Evolutionary conservation across 306 rosid species (phyloP), one percentile per base, ranked within the genome.

Genomic region (Styphnolobium japonicum): DNA sequence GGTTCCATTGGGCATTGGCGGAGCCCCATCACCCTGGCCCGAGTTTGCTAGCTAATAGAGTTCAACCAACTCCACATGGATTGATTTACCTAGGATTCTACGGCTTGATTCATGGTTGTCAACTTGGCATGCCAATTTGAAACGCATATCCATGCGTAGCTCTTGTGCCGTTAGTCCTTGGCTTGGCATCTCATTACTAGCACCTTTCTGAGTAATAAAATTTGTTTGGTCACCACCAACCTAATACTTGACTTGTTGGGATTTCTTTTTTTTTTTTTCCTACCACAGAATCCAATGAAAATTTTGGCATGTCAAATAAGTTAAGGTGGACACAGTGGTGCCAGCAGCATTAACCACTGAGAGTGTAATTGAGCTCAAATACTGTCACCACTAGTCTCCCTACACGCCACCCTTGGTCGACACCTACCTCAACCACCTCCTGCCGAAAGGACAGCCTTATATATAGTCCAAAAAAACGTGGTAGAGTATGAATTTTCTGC

Each of bases 81-180:
- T 39, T 69, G 40, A 22, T 42, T 62, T 29, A 55, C 86, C 65
- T 87, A 49, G 81, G 88, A 76, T 84, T 87, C 84, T 63, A 25
- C 56, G 16, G 2, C 77, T 58, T 33, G n/a, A 8, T 33, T 55
- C 11, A 34, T 8, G 43, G 6, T 29, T 68, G 34, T 42, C 21
- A 37, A 25, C 16, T 37, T 77, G 71, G 76, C 39, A 42, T 73
- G 14, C 43, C 64, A 57, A 2, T 67, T 62, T 83, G 67, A 68
- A 78, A 42, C 5, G 34, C 27, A 74, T 21, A 5, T 10, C 16
- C 58, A 45, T 43, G 57, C 5, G 23, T 1, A 31, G 45, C 33
- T 12, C 11, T 49, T 40, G 53, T 15, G 60, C 7, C 23, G 5
- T 19, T 66, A 60, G 61, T 53, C 46, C 63, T 71, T 15, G 48